Conservation (phyloP, 306 rosid genomes). For the Cucurbita pepo region DNA sequence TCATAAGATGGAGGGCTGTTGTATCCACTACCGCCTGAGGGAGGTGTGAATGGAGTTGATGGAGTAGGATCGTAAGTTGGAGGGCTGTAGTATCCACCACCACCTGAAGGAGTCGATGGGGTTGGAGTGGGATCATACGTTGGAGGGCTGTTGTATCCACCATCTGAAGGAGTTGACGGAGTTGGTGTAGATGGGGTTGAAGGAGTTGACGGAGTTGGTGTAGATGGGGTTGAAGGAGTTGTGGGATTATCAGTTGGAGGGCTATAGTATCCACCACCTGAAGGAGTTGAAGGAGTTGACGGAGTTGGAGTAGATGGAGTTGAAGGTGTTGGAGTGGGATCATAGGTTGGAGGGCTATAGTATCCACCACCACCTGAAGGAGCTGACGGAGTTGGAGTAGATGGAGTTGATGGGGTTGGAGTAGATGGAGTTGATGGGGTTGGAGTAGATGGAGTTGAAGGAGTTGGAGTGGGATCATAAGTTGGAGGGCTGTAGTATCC, state of each 20-base stretch:
- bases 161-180: slow-evolving; percentile 11
- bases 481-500: slow-evolving; percentile 2
- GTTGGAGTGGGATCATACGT: neutral
- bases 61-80: slow-evolving; percentile 9
- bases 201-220: slow-evolving; percentile 11
- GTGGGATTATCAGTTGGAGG: slow-evolving; percentile 23
- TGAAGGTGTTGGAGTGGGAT: neutral
- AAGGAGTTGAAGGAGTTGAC: slow-evolving; percentile 21
- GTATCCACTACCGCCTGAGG: slow-evolving; percentile 1
- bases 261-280: slow-evolving; percentile 16
- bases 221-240: slow-evolving; percentile 5
- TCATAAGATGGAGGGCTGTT: neutral
- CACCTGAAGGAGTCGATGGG: slow-evolving; percentile 5
- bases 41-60: neutral
- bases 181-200: slow-evolving; percentile 8
- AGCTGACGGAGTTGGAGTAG: neutral
- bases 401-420: too few relatives aligned
- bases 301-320: neutral
- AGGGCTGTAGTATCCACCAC: slow-evolving; percentile 3
- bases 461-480: neutral
- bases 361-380: slow-evolving; percentile 7
- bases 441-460: neutral
- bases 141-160: slow-evolving; percentile 14
- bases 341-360: neutral
- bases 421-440: too few relatives aligned